A percentile compares a stretch with the other conserved stretches of the same genome.
Conservation (phyloP, 148 eudicot genomes). For the Vaccinium darrowii region DNA sequence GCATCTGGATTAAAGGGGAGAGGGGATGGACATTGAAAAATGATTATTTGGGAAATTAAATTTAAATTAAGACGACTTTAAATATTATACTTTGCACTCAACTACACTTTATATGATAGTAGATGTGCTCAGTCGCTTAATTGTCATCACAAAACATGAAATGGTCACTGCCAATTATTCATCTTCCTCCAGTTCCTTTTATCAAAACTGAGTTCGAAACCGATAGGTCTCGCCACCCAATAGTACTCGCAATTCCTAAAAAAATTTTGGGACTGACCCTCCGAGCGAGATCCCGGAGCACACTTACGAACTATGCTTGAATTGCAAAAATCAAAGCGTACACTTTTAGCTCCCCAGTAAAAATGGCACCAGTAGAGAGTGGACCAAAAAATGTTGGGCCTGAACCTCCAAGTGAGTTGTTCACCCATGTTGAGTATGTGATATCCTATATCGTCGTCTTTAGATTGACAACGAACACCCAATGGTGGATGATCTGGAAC, state of each 20-base stretch:
- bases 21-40: too few relatives aligned
- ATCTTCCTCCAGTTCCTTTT: neutral
- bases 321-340: neutral
- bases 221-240: neutral
- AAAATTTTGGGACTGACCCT: neutral
- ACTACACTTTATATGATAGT: neutral
- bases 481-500: neutral
- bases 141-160: neutral
- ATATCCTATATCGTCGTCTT: neutral
- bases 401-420: neutral
- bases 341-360: neutral
- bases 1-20: too few relatives aligned
- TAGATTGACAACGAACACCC: neutral
- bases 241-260: neutral
- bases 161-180: neutral
- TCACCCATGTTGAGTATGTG: neutral
- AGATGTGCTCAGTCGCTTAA: neutral
- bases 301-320: neutral
- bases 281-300: rapidly evolving
- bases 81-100: too few relatives aligned
- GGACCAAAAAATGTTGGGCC: neutral
- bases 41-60: too few relatives aligned
- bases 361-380: conserved; percentile 1
- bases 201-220: neutral
- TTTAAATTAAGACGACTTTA: too few relatives aligned